Evolutionary conservation across 768 basidiomycete species (phyloP), one percentile per base, ranked within the genome.

Genomic region (Boletus tomentosulus): DNA sequence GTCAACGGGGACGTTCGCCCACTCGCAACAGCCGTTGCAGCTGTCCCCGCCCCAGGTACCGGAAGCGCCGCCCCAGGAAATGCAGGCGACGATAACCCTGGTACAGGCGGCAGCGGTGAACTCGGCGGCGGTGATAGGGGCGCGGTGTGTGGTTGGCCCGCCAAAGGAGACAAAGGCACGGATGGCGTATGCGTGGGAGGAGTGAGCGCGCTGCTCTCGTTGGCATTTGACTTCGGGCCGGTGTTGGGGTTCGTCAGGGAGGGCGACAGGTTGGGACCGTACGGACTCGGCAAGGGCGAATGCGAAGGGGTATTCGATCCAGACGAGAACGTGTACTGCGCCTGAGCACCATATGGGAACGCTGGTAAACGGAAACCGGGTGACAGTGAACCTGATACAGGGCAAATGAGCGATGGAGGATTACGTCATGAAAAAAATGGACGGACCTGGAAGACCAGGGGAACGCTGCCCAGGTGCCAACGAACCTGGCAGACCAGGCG

Each of bases 51-150:
- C 12, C 12, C 13, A 6, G 51, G 22, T 16, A 27, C 31, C 41
- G 64, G 53, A 6, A 51, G 41, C 12, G 35, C 10, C 0, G n/a
- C n/a, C n/a, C 22, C 39, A 11, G 54, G 35, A 12, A 58, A 55
- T 31, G 35, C 12, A 33, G 31, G 31, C 10, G 31, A 33, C 12
- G 33, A 12, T 1, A 34, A 35, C 7, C 43, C 49, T 0, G 66
- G 62, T 35, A 62, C 33, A n/a, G 62, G 62, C 13, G 68, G 60
- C 6, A 64, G 46, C 33, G 61, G 61, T 24, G 59, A 53, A 15
- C 53, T 59, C 37, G 66, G 67, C 1, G 69, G 63, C 6, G 63
- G 64, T 4, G 69, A 64, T 5, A 65, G 31, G 2, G 63, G 61
- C 6, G 51, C 24, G 25, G 49, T 46, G n/a, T 47, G 22, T 1